These are phyloP conservation scores for Eucalyptus sideroxylon DNA, from an alignment of 345 rosid genomes.

Conservation along the genomic window DNA sequence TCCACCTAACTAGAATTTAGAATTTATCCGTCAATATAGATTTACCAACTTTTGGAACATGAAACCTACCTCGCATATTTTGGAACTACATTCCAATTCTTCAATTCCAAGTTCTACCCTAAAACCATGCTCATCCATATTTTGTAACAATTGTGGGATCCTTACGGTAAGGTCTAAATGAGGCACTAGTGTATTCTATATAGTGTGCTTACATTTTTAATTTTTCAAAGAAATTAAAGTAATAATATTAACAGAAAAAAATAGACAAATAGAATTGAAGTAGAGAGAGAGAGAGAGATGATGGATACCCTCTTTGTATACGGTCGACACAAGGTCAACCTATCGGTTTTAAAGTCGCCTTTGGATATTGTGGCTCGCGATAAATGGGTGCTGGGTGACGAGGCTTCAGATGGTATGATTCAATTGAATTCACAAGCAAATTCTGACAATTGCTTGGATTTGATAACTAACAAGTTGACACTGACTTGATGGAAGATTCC, in stretches of 20 bases:
- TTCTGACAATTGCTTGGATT: not conserved
- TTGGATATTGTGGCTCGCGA: not conserved
- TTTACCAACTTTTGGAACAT: too few relatives aligned
- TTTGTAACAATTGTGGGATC: not conserved
- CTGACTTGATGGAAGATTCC: not conserved
- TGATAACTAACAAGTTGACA: not conserved
- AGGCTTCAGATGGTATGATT: not conserved
- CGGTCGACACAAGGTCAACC: not conserved
- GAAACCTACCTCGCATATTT: too few relatives aligned
- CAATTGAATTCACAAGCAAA: not conserved
- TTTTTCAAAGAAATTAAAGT: not conserved
- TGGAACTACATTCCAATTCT: too few relatives aligned
- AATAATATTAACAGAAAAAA: not conserved
- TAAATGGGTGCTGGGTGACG: not conserved
- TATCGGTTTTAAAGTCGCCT: not conserved
- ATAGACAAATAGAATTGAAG: not conserved
- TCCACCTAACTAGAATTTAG: too few relatives aligned
- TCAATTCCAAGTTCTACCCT: rapidly evolving
- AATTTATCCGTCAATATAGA: too few relatives aligned
- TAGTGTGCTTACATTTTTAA: not conserved
- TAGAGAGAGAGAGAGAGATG: not conserved
- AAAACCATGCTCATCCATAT: not conserved
- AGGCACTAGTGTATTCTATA: not conserved
- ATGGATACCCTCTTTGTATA: not conserved
- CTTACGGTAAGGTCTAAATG: not conserved